Conservation (phyloP, 805 yeast genomes). For the Yarrowia divulgata region DNA sequence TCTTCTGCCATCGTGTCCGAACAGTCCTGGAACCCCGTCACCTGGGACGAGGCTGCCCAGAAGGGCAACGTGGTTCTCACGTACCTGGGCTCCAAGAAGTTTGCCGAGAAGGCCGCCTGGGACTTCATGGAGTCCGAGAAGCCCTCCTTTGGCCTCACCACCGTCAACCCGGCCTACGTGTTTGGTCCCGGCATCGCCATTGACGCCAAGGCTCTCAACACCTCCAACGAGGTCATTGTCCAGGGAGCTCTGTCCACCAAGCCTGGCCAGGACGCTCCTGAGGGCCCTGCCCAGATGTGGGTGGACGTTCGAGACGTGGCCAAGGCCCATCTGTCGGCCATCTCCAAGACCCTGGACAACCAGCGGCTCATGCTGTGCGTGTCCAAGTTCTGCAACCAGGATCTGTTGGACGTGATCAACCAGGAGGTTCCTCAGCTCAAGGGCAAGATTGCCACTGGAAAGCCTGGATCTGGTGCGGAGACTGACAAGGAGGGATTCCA, state of each 20-base stretch:
- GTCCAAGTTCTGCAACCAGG: conserved; percentile 42
- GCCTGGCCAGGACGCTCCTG: conserved; percentile 2
- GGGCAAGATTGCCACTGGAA: conserved; percentile 18
- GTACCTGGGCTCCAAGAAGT: conserved; percentile 56
- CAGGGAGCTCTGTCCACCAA: conserved; percentile 10
- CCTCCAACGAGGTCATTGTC: conserved; percentile 47
- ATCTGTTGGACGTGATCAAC: conserved; percentile 42
- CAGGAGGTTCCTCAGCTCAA: conserved; percentile 18
- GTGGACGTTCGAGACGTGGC: conserved; percentile 72
- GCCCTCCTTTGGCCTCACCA: conserved; percentile 45
- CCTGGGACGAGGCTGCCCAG: conserved; percentile 46
- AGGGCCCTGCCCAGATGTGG: conserved; percentile 43
- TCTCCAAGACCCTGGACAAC: conserved; percentile 47
- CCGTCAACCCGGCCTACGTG: conserved; percentile 49
- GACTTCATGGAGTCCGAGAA: conserved; percentile 52
- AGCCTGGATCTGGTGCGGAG: background rate
- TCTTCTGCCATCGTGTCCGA: conserved; percentile 48
- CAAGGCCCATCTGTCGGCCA: conserved; percentile 60
- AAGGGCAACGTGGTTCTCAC: conserved; percentile 29
- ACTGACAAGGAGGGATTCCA: conserved; percentile 7
- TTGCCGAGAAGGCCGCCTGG: conserved; percentile 68
- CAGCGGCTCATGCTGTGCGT: conserved; percentile 45
- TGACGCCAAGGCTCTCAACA: conserved; percentile 47
- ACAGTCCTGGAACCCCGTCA: conserved; percentile 52
- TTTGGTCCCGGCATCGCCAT: conserved; percentile 50